Evolutionary conservation across 352 stramenopile species (phyloP).

Genomic region (Poterioochromonas sp.): DNA sequence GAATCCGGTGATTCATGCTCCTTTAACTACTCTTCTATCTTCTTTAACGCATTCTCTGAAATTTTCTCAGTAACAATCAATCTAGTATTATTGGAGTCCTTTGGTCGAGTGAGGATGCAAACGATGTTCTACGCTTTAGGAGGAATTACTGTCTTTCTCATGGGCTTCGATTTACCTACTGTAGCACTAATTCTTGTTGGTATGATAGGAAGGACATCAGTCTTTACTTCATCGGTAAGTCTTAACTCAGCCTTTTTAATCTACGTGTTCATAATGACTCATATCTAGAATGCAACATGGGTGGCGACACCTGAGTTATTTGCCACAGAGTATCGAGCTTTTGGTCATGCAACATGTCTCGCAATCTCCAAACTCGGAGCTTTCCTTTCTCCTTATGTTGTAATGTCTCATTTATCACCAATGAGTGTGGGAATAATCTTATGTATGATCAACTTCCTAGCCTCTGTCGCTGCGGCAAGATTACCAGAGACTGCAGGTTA

Average conservation of each 20-base stretch:
- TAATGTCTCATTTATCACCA: too few species aligned
- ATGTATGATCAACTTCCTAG: too few species aligned
- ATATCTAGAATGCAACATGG: conserved; percentile 17
- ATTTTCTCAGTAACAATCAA: background rate
- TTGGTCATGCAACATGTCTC: background rate
- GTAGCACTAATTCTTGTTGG: background rate
- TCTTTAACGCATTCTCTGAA: conserved; percentile 17
- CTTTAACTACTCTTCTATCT: conserved; percentile 18
- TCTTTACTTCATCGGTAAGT: background rate
- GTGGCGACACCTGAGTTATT: conserved; percentile 11
- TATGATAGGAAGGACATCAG: background rate
- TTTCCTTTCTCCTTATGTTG: conserved; percentile 20
- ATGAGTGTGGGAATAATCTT: too few species aligned
- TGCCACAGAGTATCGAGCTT: background rate
- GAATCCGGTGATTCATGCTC: background rate
- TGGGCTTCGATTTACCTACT: too few species aligned
- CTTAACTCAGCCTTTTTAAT: background rate
- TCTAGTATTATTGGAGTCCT: background rate
- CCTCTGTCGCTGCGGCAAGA: too few species aligned
- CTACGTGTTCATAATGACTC: background rate
- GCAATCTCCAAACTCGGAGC: conserved; percentile 2
- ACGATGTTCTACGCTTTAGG: background rate
- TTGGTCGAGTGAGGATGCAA: background rate
- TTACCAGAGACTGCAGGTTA: too few species aligned
- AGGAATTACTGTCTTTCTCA: background rate